Evolutionary conservation across 768 basidiomycete genomes (phyloP).

Genomic region (Suillus fuscotomentosus): DNA sequence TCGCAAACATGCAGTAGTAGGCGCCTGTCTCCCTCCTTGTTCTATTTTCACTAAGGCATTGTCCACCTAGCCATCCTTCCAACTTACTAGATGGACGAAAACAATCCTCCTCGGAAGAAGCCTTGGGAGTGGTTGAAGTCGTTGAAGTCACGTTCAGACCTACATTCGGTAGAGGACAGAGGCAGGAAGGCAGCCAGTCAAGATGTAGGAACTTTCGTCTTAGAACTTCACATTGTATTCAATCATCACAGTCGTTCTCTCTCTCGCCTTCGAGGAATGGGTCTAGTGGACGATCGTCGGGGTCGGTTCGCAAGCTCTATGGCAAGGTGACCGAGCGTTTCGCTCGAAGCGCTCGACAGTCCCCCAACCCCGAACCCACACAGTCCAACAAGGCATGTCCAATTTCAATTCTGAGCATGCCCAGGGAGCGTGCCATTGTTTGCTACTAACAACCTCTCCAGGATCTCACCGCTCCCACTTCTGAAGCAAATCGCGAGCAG

Average conservation of each 20-base stretch:
- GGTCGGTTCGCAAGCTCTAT: neutral
- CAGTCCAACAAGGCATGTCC: too few species aligned
- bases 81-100: neutral
- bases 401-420: too few species aligned
- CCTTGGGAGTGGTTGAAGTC: too few species aligned
- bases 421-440: too few species aligned
- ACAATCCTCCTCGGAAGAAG: neutral
- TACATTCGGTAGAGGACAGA: neutral
- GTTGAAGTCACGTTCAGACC: too few species aligned
- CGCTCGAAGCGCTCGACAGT: neutral
- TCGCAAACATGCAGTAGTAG: too few species aligned
- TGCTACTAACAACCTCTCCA: neutral
- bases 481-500: too few species aligned
- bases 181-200: neutral
- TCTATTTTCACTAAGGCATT: neutral
- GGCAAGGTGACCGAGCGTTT: neutral
- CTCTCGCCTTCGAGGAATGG: neutral
- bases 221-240: neutral
- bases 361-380: neutral
- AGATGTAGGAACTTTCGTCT: neutral
- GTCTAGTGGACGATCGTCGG: neutral
- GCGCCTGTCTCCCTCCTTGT: too few species aligned
- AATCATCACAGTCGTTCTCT: neutral
- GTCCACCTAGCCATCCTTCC: neutral
- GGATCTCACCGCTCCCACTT: neutral